phyloP scores from a whole-genome alignment of 106 monocot species.

The Dendrobium catenatum region DNA sequence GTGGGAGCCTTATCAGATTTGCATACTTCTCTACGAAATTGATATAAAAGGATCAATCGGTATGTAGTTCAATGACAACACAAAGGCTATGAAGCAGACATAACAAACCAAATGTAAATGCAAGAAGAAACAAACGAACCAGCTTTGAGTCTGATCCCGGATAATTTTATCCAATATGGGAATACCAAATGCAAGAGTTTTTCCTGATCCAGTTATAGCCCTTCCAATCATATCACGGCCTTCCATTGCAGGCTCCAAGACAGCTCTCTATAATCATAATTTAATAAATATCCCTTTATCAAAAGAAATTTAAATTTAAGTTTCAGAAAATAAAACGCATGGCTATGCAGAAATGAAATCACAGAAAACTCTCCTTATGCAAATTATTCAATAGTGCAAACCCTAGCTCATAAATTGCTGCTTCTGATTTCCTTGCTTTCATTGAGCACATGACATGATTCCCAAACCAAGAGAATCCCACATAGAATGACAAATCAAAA shows the following conservation, averaged over 20 bases:
- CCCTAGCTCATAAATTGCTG: not conserved
- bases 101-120: not conserved
- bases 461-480: not conserved
- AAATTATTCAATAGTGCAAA: not conserved
- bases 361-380: not conserved
- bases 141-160: slow-evolving; percentile 19
- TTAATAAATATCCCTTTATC: not conserved
- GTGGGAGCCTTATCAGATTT: no score
- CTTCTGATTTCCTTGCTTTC: not conserved
- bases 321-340: not conserved
- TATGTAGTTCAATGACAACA: no score
- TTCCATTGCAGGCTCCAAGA: slow-evolving; percentile 36
- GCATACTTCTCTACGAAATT: no score
- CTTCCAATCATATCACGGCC: slow-evolving; percentile 53
- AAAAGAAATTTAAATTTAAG: not conserved
- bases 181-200: slow-evolving; percentile 45
- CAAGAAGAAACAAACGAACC: slow-evolving; percentile 16
- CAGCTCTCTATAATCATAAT: slow-evolving; percentile 26
- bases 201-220: slow-evolving; percentile 47
- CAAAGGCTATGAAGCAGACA: not conserved
- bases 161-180: slow-evolving; percentile 52
- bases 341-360: not conserved
- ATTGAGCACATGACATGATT: not conserved
- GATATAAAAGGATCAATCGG: no score
- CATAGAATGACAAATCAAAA: no score